phyloP scores from a whole-genome alignment of 768 basidiomycete genomes.

The Russula abietina region DNA sequence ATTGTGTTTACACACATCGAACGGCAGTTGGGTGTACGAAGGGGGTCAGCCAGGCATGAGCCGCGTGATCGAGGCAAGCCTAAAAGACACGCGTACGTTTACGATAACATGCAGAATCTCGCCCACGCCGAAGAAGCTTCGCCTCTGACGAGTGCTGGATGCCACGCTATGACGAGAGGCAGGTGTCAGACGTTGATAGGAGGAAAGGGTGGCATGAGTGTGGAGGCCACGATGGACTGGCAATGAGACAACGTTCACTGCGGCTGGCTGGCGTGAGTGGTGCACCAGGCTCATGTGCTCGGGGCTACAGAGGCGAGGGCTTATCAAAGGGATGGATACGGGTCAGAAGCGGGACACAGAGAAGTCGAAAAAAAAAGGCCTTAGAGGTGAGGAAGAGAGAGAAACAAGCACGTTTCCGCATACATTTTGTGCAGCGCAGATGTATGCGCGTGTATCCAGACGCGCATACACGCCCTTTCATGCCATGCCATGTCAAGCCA shows the following conservation, averaged over 20 bases:
- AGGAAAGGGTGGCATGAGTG: constrained; percentile 15
- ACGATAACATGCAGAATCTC: constrained; percentile 71
- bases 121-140: constrained; percentile 74
- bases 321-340: neutral
- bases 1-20: constrained; percentile 11
- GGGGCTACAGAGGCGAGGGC: constrained; percentile 7
- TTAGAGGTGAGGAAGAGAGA: neutral
- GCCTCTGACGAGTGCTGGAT: constrained; percentile 51
- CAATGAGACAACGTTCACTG: constrained; percentile 15
- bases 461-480: neutral
- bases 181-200: constrained; percentile 15
- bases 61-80: constrained; percentile 5
- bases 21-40: constrained; percentile 15
- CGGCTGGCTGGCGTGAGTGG: constrained; percentile 8
- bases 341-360: neutral
- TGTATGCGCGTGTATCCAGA: constrained; percentile 3
- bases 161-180: constrained; percentile 16
- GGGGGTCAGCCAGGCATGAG: constrained; percentile 22
- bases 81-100: constrained; percentile 46
- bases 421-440: constrained; percentile 1
- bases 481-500: neutral
- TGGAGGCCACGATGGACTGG: constrained; percentile 21
- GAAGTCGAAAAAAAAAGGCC: neutral
- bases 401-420: constrained; percentile 1
- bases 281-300: constrained; percentile 15